Percentiles rank a stretch among this genome's conserved stretches.
Evolutionary conservation across 257 asterid genomes (phyloP).

Genomic region (Echites panduratus): DNA sequence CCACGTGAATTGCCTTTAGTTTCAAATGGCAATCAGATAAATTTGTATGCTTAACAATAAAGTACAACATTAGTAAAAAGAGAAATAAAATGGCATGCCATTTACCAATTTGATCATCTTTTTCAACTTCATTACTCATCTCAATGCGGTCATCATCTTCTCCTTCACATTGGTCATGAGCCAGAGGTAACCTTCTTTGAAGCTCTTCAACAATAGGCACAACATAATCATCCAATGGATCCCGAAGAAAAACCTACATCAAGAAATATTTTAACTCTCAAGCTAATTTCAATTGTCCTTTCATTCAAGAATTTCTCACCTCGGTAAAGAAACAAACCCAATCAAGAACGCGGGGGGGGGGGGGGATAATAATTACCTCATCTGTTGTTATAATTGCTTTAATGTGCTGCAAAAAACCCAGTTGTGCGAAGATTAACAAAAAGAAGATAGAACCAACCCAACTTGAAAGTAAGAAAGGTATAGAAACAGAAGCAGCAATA

Average conservation of each 20-base stretch:
- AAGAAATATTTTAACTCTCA: neutral
- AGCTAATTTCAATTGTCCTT: neutral
- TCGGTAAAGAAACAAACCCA: neutral
- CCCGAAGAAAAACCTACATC: slow-evolving; percentile 66
- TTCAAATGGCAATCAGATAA: neutral
- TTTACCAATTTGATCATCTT: slow-evolving; percentile 46
- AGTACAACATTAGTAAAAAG: neutral
- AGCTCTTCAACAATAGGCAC: slow-evolving; percentile 77
- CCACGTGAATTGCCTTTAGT: neutral
- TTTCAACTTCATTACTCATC: slow-evolving; percentile 30
- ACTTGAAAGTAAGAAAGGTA: neutral
- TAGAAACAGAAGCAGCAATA: neutral
- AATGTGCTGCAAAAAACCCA: slow-evolving; percentile 59
- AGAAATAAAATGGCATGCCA: neutral
- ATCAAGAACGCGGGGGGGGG: too few relatives aligned
- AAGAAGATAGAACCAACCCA: neutral
- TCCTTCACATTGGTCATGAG: slow-evolving; percentile 46
- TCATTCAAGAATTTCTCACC: too few relatives aligned
- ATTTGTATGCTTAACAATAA: neutral
- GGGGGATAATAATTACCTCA: slow-evolving; percentile 42
- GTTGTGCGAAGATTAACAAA: neutral
- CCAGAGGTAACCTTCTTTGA: slow-evolving; percentile 63
- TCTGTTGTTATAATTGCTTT: slow-evolving; percentile 85
- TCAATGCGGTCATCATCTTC: slow-evolving; percentile 61
- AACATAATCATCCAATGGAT: slow-evolving; percentile 71